Conservation (phyloP, 805 yeast genomes). For the Candida chilensis region DNA sequence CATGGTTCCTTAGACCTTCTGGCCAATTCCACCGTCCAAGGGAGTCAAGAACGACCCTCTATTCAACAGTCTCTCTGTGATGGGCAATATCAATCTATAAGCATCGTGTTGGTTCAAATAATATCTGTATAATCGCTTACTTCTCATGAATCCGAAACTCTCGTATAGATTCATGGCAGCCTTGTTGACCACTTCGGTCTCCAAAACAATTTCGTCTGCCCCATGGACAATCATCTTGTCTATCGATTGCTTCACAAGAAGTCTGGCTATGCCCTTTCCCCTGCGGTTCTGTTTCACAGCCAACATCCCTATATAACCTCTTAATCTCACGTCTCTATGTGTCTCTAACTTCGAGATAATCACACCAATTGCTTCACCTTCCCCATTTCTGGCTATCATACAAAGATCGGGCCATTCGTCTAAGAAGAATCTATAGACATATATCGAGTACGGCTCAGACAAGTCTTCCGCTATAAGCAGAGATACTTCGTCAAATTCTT, state of each 20-base stretch:
- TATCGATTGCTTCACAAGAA: slow-evolving; percentile 53
- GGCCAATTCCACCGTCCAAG: slow-evolving; percentile 5
- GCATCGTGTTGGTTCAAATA: slow-evolving; percentile 93
- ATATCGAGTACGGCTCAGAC: slow-evolving; percentile 90
- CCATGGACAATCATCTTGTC: slow-evolving; percentile 53
- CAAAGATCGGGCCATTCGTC: slow-evolving; percentile 89
- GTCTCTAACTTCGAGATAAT: slow-evolving; percentile 75
- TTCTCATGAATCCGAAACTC: slow-evolving; percentile 64
- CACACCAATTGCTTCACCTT: slow-evolving; percentile 55
- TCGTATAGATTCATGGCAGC: slow-evolving; percentile 68
- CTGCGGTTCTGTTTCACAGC: slow-evolving; percentile 70
- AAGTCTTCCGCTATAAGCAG: slow-evolving; percentile 61
- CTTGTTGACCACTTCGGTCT: slow-evolving; percentile 77
- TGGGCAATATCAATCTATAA: slow-evolving; percentile 73
- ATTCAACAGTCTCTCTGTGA: slow-evolving; percentile 39
- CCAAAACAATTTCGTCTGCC: slow-evolving; percentile 89
- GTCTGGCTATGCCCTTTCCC: slow-evolving; percentile 76
- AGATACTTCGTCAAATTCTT: slow-evolving; percentile 42
- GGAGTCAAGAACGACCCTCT: slow-evolving; percentile 45
- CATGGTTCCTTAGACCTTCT: too few relatives aligned
- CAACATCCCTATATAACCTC: slow-evolving; percentile 96
- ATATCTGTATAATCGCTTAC: slow-evolving; percentile 75
- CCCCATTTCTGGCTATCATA: slow-evolving; percentile 39
- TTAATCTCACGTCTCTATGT: slow-evolving; percentile 60
- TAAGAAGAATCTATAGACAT: slow-evolving; percentile 84